Evolutionary conservation across 768 basidiomycete species (phyloP), one percentile per base, ranked within the genome.

Genomic region (Naganishia onofrii): DNA sequence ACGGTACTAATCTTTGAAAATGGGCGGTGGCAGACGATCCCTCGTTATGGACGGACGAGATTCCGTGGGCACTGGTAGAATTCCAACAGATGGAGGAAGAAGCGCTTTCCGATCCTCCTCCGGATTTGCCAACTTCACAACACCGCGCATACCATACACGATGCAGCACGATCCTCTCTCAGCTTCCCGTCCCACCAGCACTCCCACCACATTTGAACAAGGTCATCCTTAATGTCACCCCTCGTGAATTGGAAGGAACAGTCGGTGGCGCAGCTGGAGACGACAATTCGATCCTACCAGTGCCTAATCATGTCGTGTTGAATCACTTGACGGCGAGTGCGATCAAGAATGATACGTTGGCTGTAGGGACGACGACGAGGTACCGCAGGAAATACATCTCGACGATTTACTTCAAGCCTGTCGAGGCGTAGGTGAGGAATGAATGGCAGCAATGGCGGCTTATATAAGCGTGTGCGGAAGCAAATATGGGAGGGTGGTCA

Each of bases 251-350:
- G 55, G 76, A 75, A 51, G 75, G 77, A 36, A 69, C 74, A 57
- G 72, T 73, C n/a, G 74, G 74, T 28, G 53, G 67, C 21, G 67
- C 73, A 6, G 79, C 76, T 7, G 82, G 76, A 21, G 94, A 98
- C 81, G 94, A 98, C 77, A 90, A 87, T 64, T 89, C 89, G 57
- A 92, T 98, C 68, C 81, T 98, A 72, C 90, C 95, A 19, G 92
- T 96, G 26, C 94, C 94, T 26, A 90, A 88, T 44, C 94, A 97
- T 82, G 92, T 92, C 44, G 92, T 97, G 28, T 83, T 98, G 73
- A 93, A 96, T 75, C 94, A 98, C 81, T 82, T 98, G 75, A 91
- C 91, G 72, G 96, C 94, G 71, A 95, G 92, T 76, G 93, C 94
- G 64, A 98, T 98, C 71, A 85, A 88, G 81, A 93, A 93, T 79